Percentiles rank a stretch among this genome's conserved stretches.
These are phyloP conservation scores for Globisporangium orthogonon DNA, from an alignment of 352 stramenopile genomes.

Conservation along the genomic window DNA sequence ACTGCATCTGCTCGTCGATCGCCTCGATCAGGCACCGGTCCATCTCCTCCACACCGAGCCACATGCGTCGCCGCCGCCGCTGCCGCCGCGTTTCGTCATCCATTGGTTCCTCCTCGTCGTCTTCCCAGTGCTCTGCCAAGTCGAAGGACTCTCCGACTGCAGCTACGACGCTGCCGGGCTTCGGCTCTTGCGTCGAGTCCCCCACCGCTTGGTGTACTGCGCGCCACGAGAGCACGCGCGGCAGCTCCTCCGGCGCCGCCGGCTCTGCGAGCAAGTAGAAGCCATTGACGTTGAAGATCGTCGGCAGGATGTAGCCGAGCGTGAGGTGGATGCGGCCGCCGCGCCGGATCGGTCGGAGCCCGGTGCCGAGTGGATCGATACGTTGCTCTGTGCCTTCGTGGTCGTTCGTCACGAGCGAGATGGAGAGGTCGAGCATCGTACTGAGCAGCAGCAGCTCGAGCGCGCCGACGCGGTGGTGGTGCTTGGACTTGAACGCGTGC, in stretches of 20 bases:
- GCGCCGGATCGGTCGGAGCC: constrained; percentile 38
- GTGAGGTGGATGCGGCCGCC: constrained; percentile 49
- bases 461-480: constrained; percentile 48
- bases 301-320: constrained; percentile 72
- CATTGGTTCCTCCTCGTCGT: not conserved
- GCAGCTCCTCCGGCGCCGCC: not conserved
- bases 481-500: constrained; percentile 63
- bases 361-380: constrained; percentile 41
- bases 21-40: constrained; percentile 56
- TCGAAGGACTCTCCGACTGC: not conserved
- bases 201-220: not conserved
- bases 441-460: constrained; percentile 65
- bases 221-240: not conserved
- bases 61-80: constrained; percentile 35
- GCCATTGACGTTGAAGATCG: constrained; percentile 55
- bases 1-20: constrained; percentile 39
- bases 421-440: constrained; percentile 70
- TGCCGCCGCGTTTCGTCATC: constrained; percentile 3
- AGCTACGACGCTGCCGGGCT: not conserved
- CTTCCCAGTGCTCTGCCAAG: not conserved
- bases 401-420: constrained; percentile 77
- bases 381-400: constrained; percentile 58
- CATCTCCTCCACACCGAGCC: constrained; percentile 73
- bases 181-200: constrained; percentile 4
- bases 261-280: constrained; percentile 54